Evolutionary conservation across 1,139 yeast genomes (phyloP), one percentile per base, ranked within the genome.

Genomic region (Candida freyschussii): DNA sequence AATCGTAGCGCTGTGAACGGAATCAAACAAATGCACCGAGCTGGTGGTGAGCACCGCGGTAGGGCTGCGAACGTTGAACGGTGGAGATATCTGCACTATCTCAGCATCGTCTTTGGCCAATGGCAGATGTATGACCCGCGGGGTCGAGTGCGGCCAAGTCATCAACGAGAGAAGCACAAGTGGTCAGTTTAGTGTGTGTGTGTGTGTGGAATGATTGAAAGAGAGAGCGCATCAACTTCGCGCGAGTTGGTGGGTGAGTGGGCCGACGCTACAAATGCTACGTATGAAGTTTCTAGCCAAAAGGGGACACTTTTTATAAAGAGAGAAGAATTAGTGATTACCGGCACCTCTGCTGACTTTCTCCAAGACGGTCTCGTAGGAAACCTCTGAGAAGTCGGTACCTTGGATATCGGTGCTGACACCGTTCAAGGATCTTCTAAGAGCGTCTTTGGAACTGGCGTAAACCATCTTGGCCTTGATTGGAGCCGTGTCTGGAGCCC

Each of bases 401-500:
- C 97, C 98, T 72, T 93, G 98, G 55, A 91, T 72, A 57, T 91
- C 98, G 50, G 95, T 65, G 38, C 96, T 71, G 50, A 93, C 78
- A 63, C 99, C 99, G 61, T 84, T 89, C 58, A 91, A 75, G 30
- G 98, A 91, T 67, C 95, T 86, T 74, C 97, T 91, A 59, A 91
- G 76, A 34, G 97, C 95, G 55, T 91, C 98, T 69, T 87, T 89
- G 44, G 97, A 89, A 9, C 96, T 78, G 32, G 99, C 97, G 69
- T 87, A 89, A 43, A 89, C 84, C 98, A 91, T 93, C 81, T 91
- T 91, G 53, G 93, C 48, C 68, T 87, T 83, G 55, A 93, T 78
- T 43, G 94, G 86, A 34, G 97, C 96, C 43, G 94, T 83, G 61
- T 93, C 98, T 55, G 98, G 98, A 44, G 96, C 79, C 99, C 99